A percentile compares a stretch with the other conserved stretches of the same genome.
These are phyloP conservation scores for Halenospora varia DNA, from an alignment of 495 filamentous ascomycete species.

Conservation along the genomic window DNA sequence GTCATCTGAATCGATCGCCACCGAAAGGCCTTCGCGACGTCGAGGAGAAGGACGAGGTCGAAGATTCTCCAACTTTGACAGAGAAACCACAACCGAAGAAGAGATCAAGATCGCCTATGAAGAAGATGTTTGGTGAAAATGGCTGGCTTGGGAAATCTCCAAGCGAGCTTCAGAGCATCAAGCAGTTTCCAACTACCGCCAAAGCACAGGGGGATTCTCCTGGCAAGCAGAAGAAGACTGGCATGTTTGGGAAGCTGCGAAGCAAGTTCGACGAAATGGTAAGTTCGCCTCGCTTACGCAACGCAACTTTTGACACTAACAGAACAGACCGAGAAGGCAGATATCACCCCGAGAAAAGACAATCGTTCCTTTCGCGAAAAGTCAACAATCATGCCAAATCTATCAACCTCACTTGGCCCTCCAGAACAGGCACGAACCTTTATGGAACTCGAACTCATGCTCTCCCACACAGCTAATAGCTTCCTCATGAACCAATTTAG, in stretches of 20 bases:
- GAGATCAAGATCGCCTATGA: slow-evolving; percentile 39
- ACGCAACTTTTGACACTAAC: neutral
- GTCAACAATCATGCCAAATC: slow-evolving; percentile 15
- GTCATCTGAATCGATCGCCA: slow-evolving; percentile 6
- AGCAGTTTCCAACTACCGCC: too few species aligned
- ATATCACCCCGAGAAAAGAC: slow-evolving; percentile 13
- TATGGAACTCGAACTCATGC: slow-evolving; percentile 51
- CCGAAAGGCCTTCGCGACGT: slow-evolving; percentile 10
- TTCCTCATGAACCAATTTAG: slow-evolving; percentile 46
- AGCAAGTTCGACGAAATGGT: slow-evolving; percentile 44
- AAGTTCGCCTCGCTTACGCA: slow-evolving; percentile 12
- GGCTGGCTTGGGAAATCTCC: slow-evolving; percentile 42
- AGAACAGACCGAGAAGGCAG: slow-evolving; percentile 21
- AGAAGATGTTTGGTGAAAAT: slow-evolving; percentile 49
- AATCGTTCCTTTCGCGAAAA: neutral
- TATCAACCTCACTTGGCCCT: slow-evolving; percentile 42
- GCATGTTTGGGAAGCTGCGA: slow-evolving; percentile 44
- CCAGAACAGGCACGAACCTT: slow-evolving; percentile 47
- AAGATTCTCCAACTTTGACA: slow-evolving; percentile 5
- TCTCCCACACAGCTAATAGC: slow-evolving; percentile 45
- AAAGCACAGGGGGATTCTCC: neutral
- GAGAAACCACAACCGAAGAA: slow-evolving; percentile 24
- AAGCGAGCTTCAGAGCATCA: slow-evolving; percentile 27
- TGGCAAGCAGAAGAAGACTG: slow-evolving; percentile 30
- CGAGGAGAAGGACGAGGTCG: slow-evolving; percentile 12